Base-by-base conservation (phyloP, 1,284 basidiomycete genomes). In the Pyrrhoderma lamaoense region DNA sequence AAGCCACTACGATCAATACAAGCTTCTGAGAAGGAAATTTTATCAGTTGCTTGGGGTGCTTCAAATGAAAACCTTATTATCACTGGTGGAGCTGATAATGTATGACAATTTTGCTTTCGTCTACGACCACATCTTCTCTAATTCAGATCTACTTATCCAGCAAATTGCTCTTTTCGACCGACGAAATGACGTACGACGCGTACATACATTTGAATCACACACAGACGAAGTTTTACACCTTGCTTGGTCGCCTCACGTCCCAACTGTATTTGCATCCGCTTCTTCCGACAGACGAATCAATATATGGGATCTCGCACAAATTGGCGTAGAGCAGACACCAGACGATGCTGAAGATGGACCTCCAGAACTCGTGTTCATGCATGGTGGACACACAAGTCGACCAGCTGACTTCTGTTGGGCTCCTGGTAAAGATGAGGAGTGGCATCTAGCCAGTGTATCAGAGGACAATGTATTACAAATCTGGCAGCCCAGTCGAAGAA, bases 261-360 rank as follows among this genome's bases (percentile, higher is more conserved):
- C 85, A 5, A 91, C 89, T 2, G 79, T 96, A 54, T 96, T 97
- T 59, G 93, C 93, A 0, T 93, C 89, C 3, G 93, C 93, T 0
- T 90, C 89, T 0, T 87, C 91, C 49, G 95, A 99, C 65, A 79
- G 96, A 31, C 78, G 96, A 18, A 81, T 99, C 56, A 95, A 96
- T 60, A 74, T 99, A 46, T 99, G 96, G 96, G 94, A 99, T 70
- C 70, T 98, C 47, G 79, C 84, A 36, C 81, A 88, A 58, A 97
- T 99, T 58, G 95, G 95, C 1, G 82, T 88, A 47, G 96, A 99
- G 67, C 95, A 99, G 67, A 92, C 91, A 0, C 94, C 95, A 2
- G 95, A 99, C 60, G 95, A 99, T 63, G 90, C 93, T 47, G 96
- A 99, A 67, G 95, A 99, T 63, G 95, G 96, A 58, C 84, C 96